Evolutionary conservation across 129 eudicot species (phyloP).

Genomic region (Ambrosia trifida): DNA sequence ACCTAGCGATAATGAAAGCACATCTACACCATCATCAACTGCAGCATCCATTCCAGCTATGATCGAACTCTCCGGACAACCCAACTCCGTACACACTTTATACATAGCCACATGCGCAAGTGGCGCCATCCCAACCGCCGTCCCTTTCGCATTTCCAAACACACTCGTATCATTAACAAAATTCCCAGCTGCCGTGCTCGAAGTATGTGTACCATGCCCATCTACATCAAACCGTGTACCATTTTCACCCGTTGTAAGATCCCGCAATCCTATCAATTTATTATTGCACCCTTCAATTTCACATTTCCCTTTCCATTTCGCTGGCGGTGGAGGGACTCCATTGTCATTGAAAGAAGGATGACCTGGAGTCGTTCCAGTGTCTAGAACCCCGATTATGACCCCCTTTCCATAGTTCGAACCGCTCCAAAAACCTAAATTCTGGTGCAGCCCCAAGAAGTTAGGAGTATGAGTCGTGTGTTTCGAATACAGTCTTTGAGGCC

Average conservation of each 20-base stretch:
- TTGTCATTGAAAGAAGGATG: constrained; percentile 65
- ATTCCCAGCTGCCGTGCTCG: constrained; percentile 59
- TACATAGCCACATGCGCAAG: constrained; percentile 69
- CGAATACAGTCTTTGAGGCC: constrained; percentile 36
- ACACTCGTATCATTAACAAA: constrained; percentile 47
- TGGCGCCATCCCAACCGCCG: constrained; percentile 61
- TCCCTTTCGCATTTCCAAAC: constrained; percentile 57
- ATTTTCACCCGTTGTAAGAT: constrained; percentile 18
- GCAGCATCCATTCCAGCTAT: constrained; percentile 64
- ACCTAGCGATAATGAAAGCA: constrained; percentile 58
- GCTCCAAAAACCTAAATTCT: constrained; percentile 51
- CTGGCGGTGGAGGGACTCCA: constrained; percentile 71
- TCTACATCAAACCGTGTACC: constrained; percentile 35
- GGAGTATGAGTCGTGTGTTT: constrained; percentile 57
- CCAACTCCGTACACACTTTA: constrained; percentile 42
- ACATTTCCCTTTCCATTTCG: constrained; percentile 76
- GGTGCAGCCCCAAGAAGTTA: constrained; percentile 54
- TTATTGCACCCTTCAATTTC: constrained; percentile 60
- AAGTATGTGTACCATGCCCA: constrained; percentile 72
- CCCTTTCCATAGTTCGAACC: constrained; percentile 55
- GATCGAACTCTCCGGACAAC: constrained; percentile 42
- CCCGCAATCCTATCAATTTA: constrained; percentile 56
- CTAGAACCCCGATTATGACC: constrained; percentile 57
- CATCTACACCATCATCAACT: constrained; percentile 64
- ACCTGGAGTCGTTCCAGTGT: constrained; percentile 48